Evolutionary conservation across 352 stramenopile species (phyloP), one percentile per base, ranked within the genome.

Genomic region (Albugo candida): DNA sequence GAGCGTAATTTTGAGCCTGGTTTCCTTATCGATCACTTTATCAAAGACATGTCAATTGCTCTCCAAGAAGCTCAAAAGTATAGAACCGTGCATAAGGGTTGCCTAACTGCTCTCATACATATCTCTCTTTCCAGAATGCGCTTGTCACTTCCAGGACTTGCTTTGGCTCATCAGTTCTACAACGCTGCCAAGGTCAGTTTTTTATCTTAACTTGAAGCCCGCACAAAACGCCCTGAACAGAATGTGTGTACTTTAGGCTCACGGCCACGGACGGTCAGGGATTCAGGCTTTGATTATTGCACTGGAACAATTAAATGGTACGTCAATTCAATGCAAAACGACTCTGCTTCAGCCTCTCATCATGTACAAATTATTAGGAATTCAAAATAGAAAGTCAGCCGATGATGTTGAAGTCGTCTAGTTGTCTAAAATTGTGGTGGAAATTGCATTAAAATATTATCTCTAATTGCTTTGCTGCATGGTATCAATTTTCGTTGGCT

Each of bases 21-120:
- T 4, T 94, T 94, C 56, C 86, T 94, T 37, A 80, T 94, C n/a
- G 79, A 94, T 40, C 80, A 94, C 59, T 94, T 92, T 31, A 44
- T 94, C 31, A 94, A 94, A 45, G 81, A 94, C 50, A 85, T 94
- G 72, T 77, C 80, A 14, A 94, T 94, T 40, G 81, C 81, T 36
- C 50, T 92, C 12, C 84, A 89, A 47, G 81, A 93, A 55, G 79
- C 81, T 0, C 62, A 85, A 44, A 64, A 64, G 61, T 55, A 18
- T 6, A 41, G 41, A 13, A 44, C 13, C 37, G n/a, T 49, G 13
- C 18, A 38, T 13, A 20, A 42, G 19, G 20, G 47, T 13, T 49
- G 19, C 40, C 35, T 47, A 16, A 41, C 18, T 48, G 27, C 17
- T 19, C 38, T 43, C 17, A 24, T 19, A 24, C 17, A 10, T 10